These are phyloP conservation scores for Aspergillus steynii DNA, from an alignment of 495 filamentous ascomycete genomes.

Conservation along the genomic window DNA sequence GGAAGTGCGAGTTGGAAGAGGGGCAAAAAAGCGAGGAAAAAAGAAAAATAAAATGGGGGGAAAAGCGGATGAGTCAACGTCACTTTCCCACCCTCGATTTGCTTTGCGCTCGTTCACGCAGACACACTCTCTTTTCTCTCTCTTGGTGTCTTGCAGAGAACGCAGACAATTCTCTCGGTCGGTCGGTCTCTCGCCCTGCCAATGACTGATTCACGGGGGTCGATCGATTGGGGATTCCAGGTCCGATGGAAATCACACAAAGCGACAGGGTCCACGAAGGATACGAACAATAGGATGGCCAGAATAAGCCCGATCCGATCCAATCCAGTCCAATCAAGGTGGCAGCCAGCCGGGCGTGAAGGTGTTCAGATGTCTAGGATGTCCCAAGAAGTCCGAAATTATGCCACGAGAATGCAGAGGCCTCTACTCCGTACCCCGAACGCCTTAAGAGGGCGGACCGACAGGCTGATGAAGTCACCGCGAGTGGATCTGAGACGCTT, in stretches of 20 bases:
- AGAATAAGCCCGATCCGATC: background rate
- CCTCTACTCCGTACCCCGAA: too few species aligned
- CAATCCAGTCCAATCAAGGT: background rate
- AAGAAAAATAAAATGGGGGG: constrained; percentile 8
- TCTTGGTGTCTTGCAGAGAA: background rate
- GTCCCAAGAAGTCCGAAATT: too few species aligned
- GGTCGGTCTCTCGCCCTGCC: background rate
- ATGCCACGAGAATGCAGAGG: too few species aligned
- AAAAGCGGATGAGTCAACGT: constrained; percentile 31
- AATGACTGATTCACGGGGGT: background rate
- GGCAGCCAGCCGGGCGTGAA: background rate
- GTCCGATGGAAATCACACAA: too few species aligned
- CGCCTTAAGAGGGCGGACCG: too few species aligned
- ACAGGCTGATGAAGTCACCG: constrained; percentile 14
- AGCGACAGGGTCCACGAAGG: background rate
- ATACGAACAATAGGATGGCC: background rate
- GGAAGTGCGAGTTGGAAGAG: constrained; percentile 5
- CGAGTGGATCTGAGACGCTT: background rate
- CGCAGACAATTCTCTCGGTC: background rate
- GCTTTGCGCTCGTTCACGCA: background rate
- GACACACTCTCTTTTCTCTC: background rate
- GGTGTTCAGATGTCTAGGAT: too few species aligned
- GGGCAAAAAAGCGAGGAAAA: constrained; percentile 9
- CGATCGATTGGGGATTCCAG: background rate
- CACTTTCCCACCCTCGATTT: constrained; percentile 3